Percentiles rank a stretch among this genome's conserved stretches.
Conservation (phyloP, 208 protist genomes). For the Wallacemonas rigidus region DNA sequence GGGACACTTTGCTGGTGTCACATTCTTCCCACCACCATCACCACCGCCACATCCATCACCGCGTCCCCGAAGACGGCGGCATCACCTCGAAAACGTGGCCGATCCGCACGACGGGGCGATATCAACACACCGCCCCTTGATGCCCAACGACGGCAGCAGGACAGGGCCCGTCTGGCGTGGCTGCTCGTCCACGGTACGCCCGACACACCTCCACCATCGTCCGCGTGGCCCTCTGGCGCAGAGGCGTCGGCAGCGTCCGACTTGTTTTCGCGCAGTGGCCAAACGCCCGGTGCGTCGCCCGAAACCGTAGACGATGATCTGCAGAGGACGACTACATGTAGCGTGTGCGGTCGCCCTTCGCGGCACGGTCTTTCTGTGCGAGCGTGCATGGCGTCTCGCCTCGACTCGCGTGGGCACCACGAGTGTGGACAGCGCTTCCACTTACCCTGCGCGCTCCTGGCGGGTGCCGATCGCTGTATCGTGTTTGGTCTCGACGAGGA, state of each 20-base stretch:
- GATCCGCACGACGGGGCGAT: not conserved
- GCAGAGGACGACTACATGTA: not conserved
- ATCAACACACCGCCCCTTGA: too few relatives aligned
- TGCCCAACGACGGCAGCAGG: too few relatives aligned
- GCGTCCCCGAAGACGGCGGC: too few relatives aligned
- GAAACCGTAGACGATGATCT: not conserved
- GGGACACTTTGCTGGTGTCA: too few relatives aligned
- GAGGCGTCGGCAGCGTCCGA: too few relatives aligned
- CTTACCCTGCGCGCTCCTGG: constrained; percentile 74
- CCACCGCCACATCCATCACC: too few relatives aligned
- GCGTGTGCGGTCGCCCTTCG: constrained; percentile 7
- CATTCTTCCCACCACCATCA: too few relatives aligned
- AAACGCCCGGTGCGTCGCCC: too few relatives aligned
- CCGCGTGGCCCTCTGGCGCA: too few relatives aligned
- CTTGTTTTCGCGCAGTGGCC: too few relatives aligned
- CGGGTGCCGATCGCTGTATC: constrained; percentile 53
- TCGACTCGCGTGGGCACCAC: not conserved
- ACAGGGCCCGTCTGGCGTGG: not conserved
- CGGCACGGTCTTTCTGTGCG: not conserved
- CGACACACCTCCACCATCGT: not conserved
- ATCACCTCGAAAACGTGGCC: not conserved
- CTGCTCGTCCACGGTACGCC: not conserved
- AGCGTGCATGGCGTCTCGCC: constrained; percentile 1
- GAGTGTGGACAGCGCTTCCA: constrained; percentile 48
- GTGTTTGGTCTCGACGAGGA: constrained; percentile 50